Evolutionary conservation across 2,329 filamentous ascomycete species (phyloP), one percentile per base, ranked within the genome.

Genomic region (Chaetomium sp.): DNA sequence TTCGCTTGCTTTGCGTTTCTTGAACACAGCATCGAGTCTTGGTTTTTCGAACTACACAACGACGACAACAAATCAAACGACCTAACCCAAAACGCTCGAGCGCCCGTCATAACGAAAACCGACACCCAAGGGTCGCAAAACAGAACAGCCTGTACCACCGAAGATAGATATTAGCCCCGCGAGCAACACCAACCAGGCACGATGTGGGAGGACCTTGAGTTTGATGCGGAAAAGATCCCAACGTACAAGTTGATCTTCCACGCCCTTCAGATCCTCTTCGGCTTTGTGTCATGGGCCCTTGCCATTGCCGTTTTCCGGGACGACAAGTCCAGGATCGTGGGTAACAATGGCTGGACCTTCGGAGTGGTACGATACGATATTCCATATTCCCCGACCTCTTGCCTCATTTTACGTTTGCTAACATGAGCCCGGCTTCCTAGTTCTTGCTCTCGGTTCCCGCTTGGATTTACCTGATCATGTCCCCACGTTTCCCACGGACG

Each of bases 381-480:
- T 12, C 8, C 37, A 38, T 12, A 8, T 12, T 38, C 8, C 4
- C 37, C 37, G 37, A 12, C 8, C 12, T 9, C 37, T 40, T 12
- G 37, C 37, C 37, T 40, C 37, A 12, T 14, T 42, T 11, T 7
- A 6, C 10, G 6, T 42, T 8, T 11, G 19, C n/a, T 11, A 6
- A 35, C 9, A 46, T 58, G 32, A 58, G 41, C n/a, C 35, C 9
- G 6, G 12, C 11, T 47, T 6, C 11, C 19, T 57, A 87, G 84
- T 85, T 81, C 69, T 86, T 87, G 71, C 70, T 87, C 36, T 79
- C 79, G 12, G 73, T 85, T 47, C 82, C 82, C 0, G 81, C 81
- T 45, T 83, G 83, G 74, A 76, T 87, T 58, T 88, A 82, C 70
- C 75, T 86, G 49, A 76, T 80, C 62, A 81, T 85, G 77, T 79